Base-by-base conservation (phyloP, 1,284 basidiomycete species). In the Microbotryomycetes sp. region DNA sequence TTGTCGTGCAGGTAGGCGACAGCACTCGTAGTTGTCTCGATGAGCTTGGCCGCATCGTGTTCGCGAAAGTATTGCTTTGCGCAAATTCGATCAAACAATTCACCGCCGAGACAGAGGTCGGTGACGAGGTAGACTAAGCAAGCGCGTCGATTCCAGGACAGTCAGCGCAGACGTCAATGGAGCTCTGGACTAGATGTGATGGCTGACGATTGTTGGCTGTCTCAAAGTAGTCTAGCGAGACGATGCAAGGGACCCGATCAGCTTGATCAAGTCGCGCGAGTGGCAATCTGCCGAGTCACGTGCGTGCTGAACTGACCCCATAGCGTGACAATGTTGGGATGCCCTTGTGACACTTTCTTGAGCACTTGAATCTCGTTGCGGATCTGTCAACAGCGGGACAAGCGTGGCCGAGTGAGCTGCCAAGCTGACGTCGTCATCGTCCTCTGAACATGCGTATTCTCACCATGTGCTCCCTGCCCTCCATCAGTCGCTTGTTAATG, bases 81-180 rank as follows among this genome's bases (percentile, higher is more conserved):
- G 74, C 94, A 98, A 79, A 98, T 98, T 54, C 96, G 84, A 76
- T 98, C 94, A 73, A 98, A 98, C 23, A 98, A 84, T 77, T 98
- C 94, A 48, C 94, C 96, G 54, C 94, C 94, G 0, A 91, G 94
- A 78, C 96, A 98, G 15, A 98, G 83, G 76, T 97, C 94, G 74
- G 96, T 97, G 69, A 89, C 88, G 62, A 98, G 86, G 64, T 78
- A 78, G 47, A 70, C 67, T 70, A 57, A 1, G 23, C 2, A 21
- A 2, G 41, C 3, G 18, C 27, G 9, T 11, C 21, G 18, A n/a
- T 26, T 3, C 16, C 28, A 11, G n/a, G 7, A 41, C 23, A 1
- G 49, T 16, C 5, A 26, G 21, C n/a, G 18, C 23, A 1, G 49
- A 28, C 16, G 13, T 26, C 28, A 28, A 2, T 27, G 5, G 49